phyloP scores from a whole-genome alignment of 495 filamentous ascomycete genomes.

The Xylaria curta region DNA sequence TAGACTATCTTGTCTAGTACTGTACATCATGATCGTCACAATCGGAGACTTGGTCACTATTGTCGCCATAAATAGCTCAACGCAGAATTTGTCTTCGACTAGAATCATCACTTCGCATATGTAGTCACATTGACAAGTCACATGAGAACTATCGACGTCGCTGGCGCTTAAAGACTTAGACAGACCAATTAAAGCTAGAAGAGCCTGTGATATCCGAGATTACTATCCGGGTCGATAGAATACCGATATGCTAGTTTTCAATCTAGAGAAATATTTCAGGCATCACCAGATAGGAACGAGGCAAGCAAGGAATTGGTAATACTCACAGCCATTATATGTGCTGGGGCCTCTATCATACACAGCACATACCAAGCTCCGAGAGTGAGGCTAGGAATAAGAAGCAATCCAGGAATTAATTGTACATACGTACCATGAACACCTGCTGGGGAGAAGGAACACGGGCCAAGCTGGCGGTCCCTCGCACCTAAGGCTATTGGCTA shows the following conservation, averaged over 20 bases:
- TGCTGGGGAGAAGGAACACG: background rate
- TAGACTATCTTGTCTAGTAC: background rate
- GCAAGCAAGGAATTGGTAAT: background rate
- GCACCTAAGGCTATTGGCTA: conserved; percentile 7
- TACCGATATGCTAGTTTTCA: conserved; percentile 17
- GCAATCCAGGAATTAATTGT: background rate
- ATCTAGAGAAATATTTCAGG: conserved; percentile 5
- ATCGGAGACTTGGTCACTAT: background rate
- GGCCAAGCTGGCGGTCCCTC: background rate
- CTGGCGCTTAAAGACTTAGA: conserved; percentile 35
- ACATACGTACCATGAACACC: background rate
- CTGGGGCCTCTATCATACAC: background rate
- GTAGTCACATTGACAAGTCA: conserved; percentile 11
- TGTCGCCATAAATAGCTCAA: background rate
- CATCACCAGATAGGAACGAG: background rate
- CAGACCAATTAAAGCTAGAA: conserved; percentile 36
- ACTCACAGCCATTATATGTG: background rate
- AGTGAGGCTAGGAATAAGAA: background rate
- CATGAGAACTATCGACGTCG: conserved; percentile 30
- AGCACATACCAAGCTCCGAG: background rate
- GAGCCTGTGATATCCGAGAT: conserved; percentile 28
- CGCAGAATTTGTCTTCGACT: background rate
- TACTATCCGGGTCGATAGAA: conserved; percentile 21
- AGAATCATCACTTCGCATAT: conserved; percentile 18
- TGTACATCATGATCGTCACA: conserved; percentile 18